A percentile compares a stretch with the other conserved stretches of the same genome.
phyloP scores from a whole-genome alignment of 345 rosid species.

The Dipteronia dyeriana region DNA sequence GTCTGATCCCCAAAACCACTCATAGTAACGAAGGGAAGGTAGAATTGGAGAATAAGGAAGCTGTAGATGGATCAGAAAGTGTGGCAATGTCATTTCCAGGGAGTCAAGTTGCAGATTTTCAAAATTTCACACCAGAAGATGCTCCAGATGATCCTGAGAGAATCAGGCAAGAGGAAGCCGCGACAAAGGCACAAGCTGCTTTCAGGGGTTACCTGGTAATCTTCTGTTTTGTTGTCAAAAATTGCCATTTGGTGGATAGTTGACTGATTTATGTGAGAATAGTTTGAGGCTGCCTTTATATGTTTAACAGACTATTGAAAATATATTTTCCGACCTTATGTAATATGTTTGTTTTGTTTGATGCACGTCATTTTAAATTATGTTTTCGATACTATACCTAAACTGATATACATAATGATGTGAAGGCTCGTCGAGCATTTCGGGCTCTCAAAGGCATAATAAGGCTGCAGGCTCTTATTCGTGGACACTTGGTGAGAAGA shows the following conservation, averaged over 20 bases:
- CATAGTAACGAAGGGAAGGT: conserved; percentile 42
- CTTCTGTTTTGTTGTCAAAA: conserved; percentile 11
- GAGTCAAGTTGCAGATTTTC: conserved; percentile 37
- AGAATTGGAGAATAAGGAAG: conserved; percentile 47
- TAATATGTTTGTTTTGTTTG: neutral
- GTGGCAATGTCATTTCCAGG: conserved; percentile 35
- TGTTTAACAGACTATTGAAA: neutral
- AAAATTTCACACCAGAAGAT: conserved; percentile 27
- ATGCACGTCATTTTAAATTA: neutral
- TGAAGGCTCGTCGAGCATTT: conserved; percentile 96
- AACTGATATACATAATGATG: conserved; percentile 34
- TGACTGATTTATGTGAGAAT: neutral
- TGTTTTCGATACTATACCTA: conserved; percentile 13
- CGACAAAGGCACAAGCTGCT: conserved; percentile 89
- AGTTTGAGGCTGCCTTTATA: neutral
- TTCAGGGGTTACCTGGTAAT: conserved; percentile 95
- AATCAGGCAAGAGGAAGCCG: conserved; percentile 60
- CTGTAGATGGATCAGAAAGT: conserved; percentile 42
- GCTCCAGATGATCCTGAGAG: conserved; percentile 51
- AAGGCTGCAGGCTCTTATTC: conserved; percentile 94
- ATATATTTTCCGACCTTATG: neutral
- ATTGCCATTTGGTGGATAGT: neutral
- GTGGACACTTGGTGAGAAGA: conserved; percentile 94
- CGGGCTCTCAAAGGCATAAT: conserved; percentile 93
- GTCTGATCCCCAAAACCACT: conserved; percentile 23